Conservation (phyloP, 371 early-diverging fungal genomes). For the Mortierella sp. region DNA sequence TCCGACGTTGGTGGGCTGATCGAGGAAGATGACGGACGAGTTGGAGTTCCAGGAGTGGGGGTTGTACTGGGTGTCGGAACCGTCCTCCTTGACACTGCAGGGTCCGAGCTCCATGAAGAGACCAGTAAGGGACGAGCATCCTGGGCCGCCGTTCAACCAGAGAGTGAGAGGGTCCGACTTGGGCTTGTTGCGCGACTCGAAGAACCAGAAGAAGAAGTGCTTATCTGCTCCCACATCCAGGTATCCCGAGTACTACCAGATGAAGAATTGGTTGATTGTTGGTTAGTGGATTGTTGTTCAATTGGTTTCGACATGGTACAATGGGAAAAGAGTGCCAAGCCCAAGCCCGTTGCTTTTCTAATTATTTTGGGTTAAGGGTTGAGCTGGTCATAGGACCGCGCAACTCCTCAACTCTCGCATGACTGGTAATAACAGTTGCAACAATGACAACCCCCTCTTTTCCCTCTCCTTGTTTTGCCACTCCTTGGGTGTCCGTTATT, state of each 20-base stretch:
- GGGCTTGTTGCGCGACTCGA: constrained; percentile 86
- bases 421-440: neutral
- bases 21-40: constrained; percentile 88
- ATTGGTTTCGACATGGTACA: neutral
- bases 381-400: neutral
- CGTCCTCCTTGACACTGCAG: constrained; percentile 73
- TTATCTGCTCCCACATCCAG: constrained; percentile 70
- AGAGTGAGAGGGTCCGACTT: constrained; percentile 82
- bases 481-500: neutral
- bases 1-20: constrained; percentile 88
- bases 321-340: neutral
- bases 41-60: constrained; percentile 84
- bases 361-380: neutral
- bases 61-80: constrained; percentile 68
- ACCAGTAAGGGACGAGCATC: constrained; percentile 86
- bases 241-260: constrained; percentile 71
- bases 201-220: constrained; percentile 93
- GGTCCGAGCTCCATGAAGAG: constrained; percentile 89
- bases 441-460: neutral
- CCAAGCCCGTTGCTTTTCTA: neutral
- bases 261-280: neutral
- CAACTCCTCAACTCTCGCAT: neutral
- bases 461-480: neutral
- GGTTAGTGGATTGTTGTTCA: neutral
- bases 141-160: constrained; percentile 92